Base-by-base conservation (phyloP, 805 yeast genomes). In the Candida awuae region DNA sequence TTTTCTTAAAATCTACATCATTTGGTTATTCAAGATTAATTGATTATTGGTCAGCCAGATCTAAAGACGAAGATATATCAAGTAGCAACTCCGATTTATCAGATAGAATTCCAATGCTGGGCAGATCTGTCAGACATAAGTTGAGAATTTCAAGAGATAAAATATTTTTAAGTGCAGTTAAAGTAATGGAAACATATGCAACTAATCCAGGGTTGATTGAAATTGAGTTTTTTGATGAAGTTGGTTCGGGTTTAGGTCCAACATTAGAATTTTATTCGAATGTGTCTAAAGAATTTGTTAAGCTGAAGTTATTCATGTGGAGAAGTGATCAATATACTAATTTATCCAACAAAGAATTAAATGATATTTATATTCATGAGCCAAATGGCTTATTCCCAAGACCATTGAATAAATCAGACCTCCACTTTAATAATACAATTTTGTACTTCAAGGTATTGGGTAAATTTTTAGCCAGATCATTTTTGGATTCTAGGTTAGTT, bases 241-340 rank as follows among this genome's bases (percentile, higher is more conserved):
- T 72, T 6, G 98, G 97, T n/a, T 80, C 95, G 0, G 98, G 98
- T 0, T 63, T 87, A 32, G 98, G 98, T 0, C 98, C 98, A 4
- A 90, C 98, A 0, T 66, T 88, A 46, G 98, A 90, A 59, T 90
- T 92, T 54, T 90, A 86, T 53, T 77, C 97, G 0, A 65, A 70
- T 13, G 86, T 84, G 2, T 86, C 96, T 0, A 75, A 68, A 41
- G 87, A 80, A 46, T 86, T 90, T 55, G 64, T 81, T 1, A 68
- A 64, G 47, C 70, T 67, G 36, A 67, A 67, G 20, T 59, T 80
- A 34, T 60, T 59, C 8, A 64, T 92, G 65, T 90, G 97, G 97
- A 70, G 94, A 48, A 61, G 55, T 29, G 39, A 30, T n/a, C 53
- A 55, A 12, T 44, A 38, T 22, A 31, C 10, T 6, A 26, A 25